Base-by-base conservation (phyloP, 2,329 filamentous ascomycete species). In the Alternaria solani region DNA sequence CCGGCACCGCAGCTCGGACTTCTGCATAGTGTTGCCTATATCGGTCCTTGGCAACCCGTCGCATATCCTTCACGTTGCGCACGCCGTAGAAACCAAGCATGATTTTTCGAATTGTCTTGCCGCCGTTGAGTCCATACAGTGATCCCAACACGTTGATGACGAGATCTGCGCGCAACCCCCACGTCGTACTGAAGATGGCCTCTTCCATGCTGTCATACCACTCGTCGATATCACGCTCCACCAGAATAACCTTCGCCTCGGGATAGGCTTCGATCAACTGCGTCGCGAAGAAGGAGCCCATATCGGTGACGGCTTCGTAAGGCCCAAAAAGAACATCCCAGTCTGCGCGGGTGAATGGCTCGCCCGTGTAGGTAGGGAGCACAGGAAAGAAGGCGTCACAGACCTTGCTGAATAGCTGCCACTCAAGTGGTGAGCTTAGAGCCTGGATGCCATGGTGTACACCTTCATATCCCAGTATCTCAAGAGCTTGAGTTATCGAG, bases 311-410 rank as follows among this genome's bases (percentile, higher is more conserved):
- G 28, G 68, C 74, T 64, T 78, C 81, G 61, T 74, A 81, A 28
- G 78, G 66, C 46, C 81, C 81, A 54, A 83, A 79, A 8, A 84
- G 70, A 47, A 70, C 68, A 67, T 84, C 82, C 76, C 80, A 84
- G 62, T 83, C 80, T 39, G 73, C 71, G 43, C 75, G 76, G 28
- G 61, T 66, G 44, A 70, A 73, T 1, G 67, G 63, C 4, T 34
- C 30, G 8, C 51, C 44, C 7, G 57, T 59, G 3, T 59, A 55
- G 20, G 51, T 55, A 6, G 51, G 51, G 12, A 59, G 57, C 14
- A 30, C 30, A 18, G 57, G 57, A 14, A 34, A 59, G 9, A 55
- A 59, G 28, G 51, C 23, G 6, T 59, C 57, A 38, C 51, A 59
- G 14, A 51, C 51, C 7, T 49, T 59, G 36, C 44, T 55, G 44